A percentile compares a stretch with the other conserved stretches of the same genome.
Conservation (phyloP, 345 rosid genomes). For the Arabis alpina region DNA sequence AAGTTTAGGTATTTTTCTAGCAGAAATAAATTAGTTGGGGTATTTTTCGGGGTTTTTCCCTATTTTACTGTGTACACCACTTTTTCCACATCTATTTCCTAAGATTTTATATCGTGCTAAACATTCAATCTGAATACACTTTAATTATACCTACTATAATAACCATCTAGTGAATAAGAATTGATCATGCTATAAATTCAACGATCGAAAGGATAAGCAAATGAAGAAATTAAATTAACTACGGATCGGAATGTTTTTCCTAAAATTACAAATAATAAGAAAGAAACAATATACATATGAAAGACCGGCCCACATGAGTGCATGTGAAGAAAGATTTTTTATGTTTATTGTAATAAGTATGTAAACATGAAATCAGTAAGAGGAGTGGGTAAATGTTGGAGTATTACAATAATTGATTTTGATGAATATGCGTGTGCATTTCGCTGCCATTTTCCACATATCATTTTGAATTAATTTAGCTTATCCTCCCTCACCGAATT, state of each 20-base stretch:
- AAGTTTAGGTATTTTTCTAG: too few species aligned
- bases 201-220: slow-evolving; percentile 12
- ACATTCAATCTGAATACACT: background rate
- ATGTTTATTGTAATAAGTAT: slow-evolving; percentile 9
- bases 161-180: background rate
- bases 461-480: background rate
- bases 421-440: slow-evolving; percentile 22
- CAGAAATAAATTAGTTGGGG: too few species aligned
- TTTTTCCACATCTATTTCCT: too few species aligned
- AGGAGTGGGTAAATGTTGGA: slow-evolving; percentile 39
- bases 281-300: background rate
- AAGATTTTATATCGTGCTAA: background rate
- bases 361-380: slow-evolving; percentile 39
- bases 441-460: slow-evolving; percentile 9
- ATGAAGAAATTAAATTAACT: slow-evolving; percentile 23
- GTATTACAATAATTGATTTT: slow-evolving; percentile 23
- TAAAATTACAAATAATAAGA: slow-evolving; percentile 19
- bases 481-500: background rate
- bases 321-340: slow-evolving; percentile 39
- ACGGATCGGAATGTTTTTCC: slow-evolving; percentile 34
- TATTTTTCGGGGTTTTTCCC: too few species aligned
- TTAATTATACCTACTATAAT: background rate
- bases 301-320: slow-evolving; percentile 37
- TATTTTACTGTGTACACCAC: too few species aligned
- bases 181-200: background rate